phyloP scores from a whole-genome alignment of 108 stramenopile species.

The Ochromonas danica region DNA sequence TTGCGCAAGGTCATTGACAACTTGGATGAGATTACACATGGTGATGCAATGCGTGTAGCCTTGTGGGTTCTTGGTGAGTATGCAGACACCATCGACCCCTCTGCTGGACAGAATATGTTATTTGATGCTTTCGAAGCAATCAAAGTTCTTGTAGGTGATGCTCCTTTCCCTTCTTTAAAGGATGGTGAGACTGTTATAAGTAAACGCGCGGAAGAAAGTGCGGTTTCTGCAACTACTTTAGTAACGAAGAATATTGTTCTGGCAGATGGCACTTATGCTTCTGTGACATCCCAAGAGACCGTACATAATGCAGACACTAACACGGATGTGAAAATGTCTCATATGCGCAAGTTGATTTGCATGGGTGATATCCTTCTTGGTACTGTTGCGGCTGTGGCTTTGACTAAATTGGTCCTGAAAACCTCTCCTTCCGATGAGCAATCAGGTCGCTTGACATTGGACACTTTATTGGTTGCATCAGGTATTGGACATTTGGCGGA shows the following conservation, averaged over 20 bases:
- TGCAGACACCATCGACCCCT: constrained; percentile 53
- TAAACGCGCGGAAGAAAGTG: constrained; percentile 41
- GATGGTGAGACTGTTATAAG: constrained; percentile 10
- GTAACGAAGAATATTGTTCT: constrained; percentile 90
- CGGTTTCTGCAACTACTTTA: constrained; percentile 47
- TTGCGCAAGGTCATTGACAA: constrained; percentile 80
- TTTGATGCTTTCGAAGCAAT: constrained; percentile 39
- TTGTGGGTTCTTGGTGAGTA: constrained; percentile 99
- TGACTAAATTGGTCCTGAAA: constrained; percentile 86
- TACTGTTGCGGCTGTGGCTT: constrained; percentile 70
- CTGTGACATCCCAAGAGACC: constrained; percentile 71
- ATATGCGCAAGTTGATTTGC: constrained; percentile 78
- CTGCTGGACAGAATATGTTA: constrained; percentile 14
- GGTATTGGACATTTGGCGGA: constrained; percentile 52
- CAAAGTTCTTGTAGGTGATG: constrained; percentile 41
- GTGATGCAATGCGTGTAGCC: constrained; percentile 85
- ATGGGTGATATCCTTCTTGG: constrained; percentile 91
- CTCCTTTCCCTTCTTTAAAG: constrained; percentile 37
- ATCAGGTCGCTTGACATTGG: neutral
- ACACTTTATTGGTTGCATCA: constrained; percentile 39
- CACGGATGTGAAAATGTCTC: constrained; percentile 62
- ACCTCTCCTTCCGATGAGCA: neutral
- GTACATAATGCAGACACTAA: constrained; percentile 42
- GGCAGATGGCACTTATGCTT: constrained; percentile 95
- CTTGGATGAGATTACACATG: constrained; percentile 73